Percentiles rank a stretch among this genome's conserved stretches.
These are phyloP conservation scores for Mycena vitilis DNA, from an alignment of 768 basidiomycete species.

Conservation along the genomic window DNA sequence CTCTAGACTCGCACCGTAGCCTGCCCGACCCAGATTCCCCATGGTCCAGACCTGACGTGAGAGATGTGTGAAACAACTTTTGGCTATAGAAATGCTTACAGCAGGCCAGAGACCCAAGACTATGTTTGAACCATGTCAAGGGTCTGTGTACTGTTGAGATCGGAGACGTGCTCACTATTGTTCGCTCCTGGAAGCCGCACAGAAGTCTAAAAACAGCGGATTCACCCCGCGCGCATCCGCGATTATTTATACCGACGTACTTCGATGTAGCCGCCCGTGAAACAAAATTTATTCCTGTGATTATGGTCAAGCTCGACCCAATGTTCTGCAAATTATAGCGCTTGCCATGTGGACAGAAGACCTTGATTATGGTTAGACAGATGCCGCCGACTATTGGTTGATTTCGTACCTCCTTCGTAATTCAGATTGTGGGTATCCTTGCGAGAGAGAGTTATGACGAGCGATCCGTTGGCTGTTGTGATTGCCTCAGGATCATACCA, in stretches of 20 bases:
- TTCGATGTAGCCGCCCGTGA: slow-evolving; percentile 73
- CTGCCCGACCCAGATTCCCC: slow-evolving; percentile 91
- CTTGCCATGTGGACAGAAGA: slow-evolving; percentile 27
- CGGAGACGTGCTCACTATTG: slow-evolving; percentile 44
- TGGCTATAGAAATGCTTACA: slow-evolving; percentile 1
- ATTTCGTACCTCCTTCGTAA: slow-evolving; percentile 51
- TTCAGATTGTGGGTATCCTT: slow-evolving; percentile 58
- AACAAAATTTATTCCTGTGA: slow-evolving; percentile 90
- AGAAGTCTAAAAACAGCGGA: slow-evolving; percentile 32
- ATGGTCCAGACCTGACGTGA: slow-evolving; percentile 69
- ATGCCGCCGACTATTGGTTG: too few species aligned
- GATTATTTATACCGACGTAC: slow-evolving; percentile 40
- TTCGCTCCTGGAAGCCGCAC: slow-evolving; percentile 75
- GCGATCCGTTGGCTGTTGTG: slow-evolving; percentile 62
- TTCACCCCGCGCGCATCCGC: neutral
- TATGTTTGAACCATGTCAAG: too few species aligned
- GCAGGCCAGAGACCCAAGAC: slow-evolving; percentile 82
- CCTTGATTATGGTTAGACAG: slow-evolving; percentile 15
- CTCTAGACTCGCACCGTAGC: slow-evolving; percentile 88
- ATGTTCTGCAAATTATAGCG: neutral
- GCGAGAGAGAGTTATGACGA: slow-evolving; percentile 62
- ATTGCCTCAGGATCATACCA: slow-evolving; percentile 47
- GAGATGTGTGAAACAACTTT: neutral
- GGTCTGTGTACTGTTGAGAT: too few species aligned
- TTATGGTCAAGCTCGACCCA: neutral